Evolutionary conservation across 2,329 filamentous ascomycete species (phyloP), one percentile per base, ranked within the genome.

Genomic region (Hypoxylon rubiginosum): DNA sequence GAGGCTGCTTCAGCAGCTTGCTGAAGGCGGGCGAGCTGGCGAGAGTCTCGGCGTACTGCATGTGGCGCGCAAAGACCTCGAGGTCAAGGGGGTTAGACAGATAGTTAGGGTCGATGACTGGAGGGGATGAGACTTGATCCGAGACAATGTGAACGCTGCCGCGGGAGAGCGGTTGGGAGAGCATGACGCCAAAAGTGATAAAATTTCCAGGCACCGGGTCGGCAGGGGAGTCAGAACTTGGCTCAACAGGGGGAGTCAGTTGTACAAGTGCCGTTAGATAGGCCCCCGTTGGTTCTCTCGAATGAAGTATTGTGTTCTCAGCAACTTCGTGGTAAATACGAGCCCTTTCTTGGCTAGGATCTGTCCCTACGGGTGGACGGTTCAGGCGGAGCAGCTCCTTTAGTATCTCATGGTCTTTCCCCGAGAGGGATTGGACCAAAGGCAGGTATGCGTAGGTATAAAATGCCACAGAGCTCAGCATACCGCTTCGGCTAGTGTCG

Each of bases 91-190:
- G 55, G 17, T 63, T 56, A 1, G 61, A 58, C 6, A 68, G 34
- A 13, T 70, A 70, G 2, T 55, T 50, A 1, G 65, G 64, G 45
- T 68, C 58, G 19, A 68, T 41, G 3, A 50, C 11, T 6, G 58
- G 67, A 26, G 41, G n/a, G 1, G 11, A 26, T 3, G 43, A 48
- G 1, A 46, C 30, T 6, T 64, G 30, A 13, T 41, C 30, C 4
- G 67, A 69, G 4, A 11, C 11, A 19, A 69, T 67, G 17, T 69
- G 67, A 11, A 60, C 64, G 24, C 63, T 64, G 2, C 67, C 63
- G n/a, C 67, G 66, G 4, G 62, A 66, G 3, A 66, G 30, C 9
- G 66, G 66, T 2, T 69, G 66, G 3, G 63, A 64, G n/a, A 66
- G 56, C 41, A 66, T 64, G 13, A 52, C 51, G 34, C 50, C 53